Base-by-base conservation (phyloP, 192 early-diverging fungal species). In the Phycomyces blakesleeanus region DNA sequence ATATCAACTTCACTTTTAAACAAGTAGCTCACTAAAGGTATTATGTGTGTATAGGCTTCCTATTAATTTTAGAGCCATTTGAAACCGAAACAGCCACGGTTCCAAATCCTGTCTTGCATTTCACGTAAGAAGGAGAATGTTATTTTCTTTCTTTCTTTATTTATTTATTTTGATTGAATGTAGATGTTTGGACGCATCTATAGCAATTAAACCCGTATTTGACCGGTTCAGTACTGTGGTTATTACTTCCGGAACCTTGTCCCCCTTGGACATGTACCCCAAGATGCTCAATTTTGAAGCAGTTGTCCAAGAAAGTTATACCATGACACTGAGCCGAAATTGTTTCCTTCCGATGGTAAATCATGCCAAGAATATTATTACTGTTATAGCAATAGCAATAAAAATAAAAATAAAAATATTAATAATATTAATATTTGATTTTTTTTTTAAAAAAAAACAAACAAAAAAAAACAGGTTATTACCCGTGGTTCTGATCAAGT, bases 171-270 rank as follows among this genome's bases (percentile, higher is more conserved):
- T n/a, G n/a, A n/a, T 27, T 50, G 18, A 12, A 38, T 69, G 52
- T 59, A 90, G 88, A 14, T 99, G 98, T 68, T 74, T 99, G 38
- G 98, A 99, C 75, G 94, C 98, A 0, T 91, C 95, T 1, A 81
- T 98, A 55, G 96, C 96, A 3, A 98, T 99, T 64, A 87, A 86
- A 66, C 98, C 98, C 14, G 90, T 99, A 11, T 98, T 99, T 83
- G 87, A 96, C 25, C 83, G 95, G 16, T 99, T 98, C 77, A 87
- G 87, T 57, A 89, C 91, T 2, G 98, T 99, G 10, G 89, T 98
- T 55, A 97, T 99, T 70, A 99, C 98, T 0, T 98, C 96, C 2
- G 98, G 98, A 57, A 99, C 98, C n/a, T 78, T 99, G 51, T 99
- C 98, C 14, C 98, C 98, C 1, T 81, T 99, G 80, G 94, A 97